A percentile compares a stretch with the other conserved stretches of the same genome.
phyloP scores from a whole-genome alignment of 257 asterid genomes.

The Craterostigma plantagineum region DNA sequence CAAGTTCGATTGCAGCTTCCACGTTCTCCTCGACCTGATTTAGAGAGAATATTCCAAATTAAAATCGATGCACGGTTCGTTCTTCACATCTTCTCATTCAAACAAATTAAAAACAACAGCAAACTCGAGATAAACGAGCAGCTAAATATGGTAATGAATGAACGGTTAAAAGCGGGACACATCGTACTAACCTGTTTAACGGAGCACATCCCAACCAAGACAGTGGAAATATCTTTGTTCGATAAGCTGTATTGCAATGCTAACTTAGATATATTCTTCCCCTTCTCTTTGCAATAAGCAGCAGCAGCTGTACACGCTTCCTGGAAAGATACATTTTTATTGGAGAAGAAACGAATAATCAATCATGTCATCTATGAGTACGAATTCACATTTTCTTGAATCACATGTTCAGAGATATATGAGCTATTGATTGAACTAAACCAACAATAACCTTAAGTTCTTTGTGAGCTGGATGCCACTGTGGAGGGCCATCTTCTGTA shows the following conservation, averaged over 20 bases:
- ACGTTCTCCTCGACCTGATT: slow-evolving; percentile 63
- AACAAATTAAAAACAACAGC: neutral
- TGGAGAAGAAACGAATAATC: neutral
- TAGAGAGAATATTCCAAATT: neutral
- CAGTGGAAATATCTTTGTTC: slow-evolving; percentile 54
- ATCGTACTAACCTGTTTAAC: slow-evolving; percentile 51
- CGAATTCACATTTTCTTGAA: neutral
- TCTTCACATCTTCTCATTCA: neutral
- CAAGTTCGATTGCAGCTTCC: slow-evolving; percentile 57
- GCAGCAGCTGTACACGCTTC: slow-evolving; percentile 76
- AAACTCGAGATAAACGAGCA: no score
- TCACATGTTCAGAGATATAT: neutral
- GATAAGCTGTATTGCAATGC: slow-evolving; percentile 78
- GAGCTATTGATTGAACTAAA: no score
- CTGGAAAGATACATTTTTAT: slow-evolving; percentile 21
- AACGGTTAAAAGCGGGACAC: no score
- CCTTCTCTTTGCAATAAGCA: slow-evolving; percentile 48
- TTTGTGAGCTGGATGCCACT: slow-evolving; percentile 94
- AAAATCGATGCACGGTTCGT: neutral
- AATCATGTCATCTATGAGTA: neutral
- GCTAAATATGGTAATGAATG: no score
- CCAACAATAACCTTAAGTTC: slow-evolving; percentile 74
- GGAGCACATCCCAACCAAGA: slow-evolving; percentile 91
- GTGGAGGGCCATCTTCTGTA: slow-evolving; percentile 81
- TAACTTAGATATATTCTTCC: slow-evolving; percentile 57